phyloP scores from a whole-genome alignment of 257 asterid species.

The Solanum piurae region DNA sequence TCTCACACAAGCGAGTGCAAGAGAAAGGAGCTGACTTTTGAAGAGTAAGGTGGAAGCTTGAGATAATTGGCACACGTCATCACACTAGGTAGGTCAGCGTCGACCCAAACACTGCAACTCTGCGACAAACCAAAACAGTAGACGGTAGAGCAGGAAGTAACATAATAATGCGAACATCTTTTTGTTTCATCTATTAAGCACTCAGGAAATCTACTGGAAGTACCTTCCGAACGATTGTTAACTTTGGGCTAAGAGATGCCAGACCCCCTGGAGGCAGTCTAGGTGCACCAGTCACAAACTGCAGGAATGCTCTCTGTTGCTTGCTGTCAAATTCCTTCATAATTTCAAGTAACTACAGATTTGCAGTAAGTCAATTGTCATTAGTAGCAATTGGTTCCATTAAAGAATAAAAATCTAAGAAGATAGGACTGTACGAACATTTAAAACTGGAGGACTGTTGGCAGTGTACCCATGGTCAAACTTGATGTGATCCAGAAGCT shows the following conservation, averaged over 20 bases:
- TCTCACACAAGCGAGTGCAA: neutral
- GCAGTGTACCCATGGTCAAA: conserved; percentile 94
- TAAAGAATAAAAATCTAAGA: neutral
- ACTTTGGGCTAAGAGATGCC: conserved; percentile 87
- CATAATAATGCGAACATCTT: neutral
- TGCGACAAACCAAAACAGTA: conserved; percentile 16
- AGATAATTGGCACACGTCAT: conserved; percentile 95
- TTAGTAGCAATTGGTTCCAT: neutral
- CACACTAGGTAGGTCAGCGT: conserved; percentile 85
- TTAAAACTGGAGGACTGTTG: conserved; percentile 65
- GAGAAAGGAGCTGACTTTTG: conserved; percentile 37
- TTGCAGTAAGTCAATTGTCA: neutral
- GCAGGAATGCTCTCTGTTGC: conserved; percentile 86
- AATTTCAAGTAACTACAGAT: conserved; percentile 63
- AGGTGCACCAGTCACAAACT: conserved; percentile 95
- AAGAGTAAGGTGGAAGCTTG: conserved; percentile 91
- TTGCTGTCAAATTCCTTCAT: conserved; percentile 60
- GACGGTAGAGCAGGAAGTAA: neutral
- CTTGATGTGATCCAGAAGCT: conserved; percentile 76
- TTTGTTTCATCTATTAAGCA: neutral
- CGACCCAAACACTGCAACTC: conserved; percentile 56
- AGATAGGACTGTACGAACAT: conserved; percentile 35
- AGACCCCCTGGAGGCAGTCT: conserved; percentile 90
- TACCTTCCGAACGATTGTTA: conserved; percentile 92
- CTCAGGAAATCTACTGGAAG: neutral